Percentiles rank a stretch among this genome's conserved stretches.
Conservation (phyloP, 441 rosid genomes). For the Raphanus hybrid region DNA sequence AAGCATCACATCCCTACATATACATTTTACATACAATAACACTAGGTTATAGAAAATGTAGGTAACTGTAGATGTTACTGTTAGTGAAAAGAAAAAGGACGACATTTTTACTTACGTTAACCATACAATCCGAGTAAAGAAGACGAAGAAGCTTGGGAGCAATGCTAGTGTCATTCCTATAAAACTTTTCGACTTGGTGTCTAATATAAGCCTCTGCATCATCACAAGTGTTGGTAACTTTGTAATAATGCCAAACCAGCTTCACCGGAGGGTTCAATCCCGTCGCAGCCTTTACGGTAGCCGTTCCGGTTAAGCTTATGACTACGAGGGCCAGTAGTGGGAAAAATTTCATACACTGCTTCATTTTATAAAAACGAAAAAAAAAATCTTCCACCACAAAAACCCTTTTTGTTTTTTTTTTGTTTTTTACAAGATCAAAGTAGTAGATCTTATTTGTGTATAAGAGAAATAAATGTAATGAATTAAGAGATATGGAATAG, state of each 20-base stretch:
- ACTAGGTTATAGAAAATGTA: background rate
- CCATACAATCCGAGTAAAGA: conserved; percentile 77
- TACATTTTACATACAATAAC: conserved; percentile 14
- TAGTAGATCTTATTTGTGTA: conserved; percentile 6
- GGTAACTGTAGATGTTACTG: background rate
- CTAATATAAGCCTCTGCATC: conserved; percentile 60
- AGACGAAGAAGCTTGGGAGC: conserved; percentile 73
- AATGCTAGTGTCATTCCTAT: conserved; percentile 52
- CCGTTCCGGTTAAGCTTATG: conserved; percentile 43
- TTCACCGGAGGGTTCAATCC: conserved; percentile 49
- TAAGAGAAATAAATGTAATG: conserved; percentile 24
- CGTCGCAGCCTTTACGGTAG: conserved; percentile 52
- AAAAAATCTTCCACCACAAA: conserved; percentile 36
- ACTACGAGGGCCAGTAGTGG: conserved; percentile 40
- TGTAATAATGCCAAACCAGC: conserved; percentile 69
- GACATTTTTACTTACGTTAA: conserved; percentile 50
- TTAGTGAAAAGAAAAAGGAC: background rate
- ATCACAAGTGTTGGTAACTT: conserved; percentile 48
- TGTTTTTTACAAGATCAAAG: conserved; percentile 10
- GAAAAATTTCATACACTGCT: conserved; percentile 23
- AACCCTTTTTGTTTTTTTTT: background rate
- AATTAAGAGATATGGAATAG: conserved; percentile 21
- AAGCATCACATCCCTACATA: conserved; percentile 80
- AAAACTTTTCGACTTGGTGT: conserved; percentile 54
- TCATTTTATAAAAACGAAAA: conserved; percentile 24